These are phyloP conservation scores for Trametes pubescens DNA, from an alignment of 1,284 basidiomycete species.

Conservation along the genomic window DNA sequence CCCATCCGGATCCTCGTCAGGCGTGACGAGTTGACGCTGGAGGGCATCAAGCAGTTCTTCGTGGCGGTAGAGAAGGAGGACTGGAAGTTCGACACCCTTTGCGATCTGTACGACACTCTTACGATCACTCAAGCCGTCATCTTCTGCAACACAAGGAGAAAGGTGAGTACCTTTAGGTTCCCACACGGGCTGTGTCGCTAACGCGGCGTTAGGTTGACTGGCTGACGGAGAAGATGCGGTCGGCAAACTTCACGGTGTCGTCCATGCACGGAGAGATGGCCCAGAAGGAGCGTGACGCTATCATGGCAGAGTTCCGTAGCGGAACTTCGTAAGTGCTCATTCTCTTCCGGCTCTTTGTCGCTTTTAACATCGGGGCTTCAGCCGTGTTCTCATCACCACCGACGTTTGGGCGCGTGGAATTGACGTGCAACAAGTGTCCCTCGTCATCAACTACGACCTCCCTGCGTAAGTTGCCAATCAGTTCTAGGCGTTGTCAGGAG, in stretches of 20 bases:
- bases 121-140: constrained; percentile 99
- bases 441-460: constrained; percentile 98
- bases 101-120: constrained; percentile 97
- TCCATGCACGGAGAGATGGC: constrained; percentile 99
- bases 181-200: not conserved
- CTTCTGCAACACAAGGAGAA: constrained; percentile 98
- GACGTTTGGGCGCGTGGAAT: constrained; percentile 99
- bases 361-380: constrained; percentile 42
- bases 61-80: constrained; percentile 99
- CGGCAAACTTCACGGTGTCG: constrained; percentile 95
- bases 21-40: constrained; percentile 99
- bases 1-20: constrained; percentile 99
- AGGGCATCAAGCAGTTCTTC: constrained; percentile 99
- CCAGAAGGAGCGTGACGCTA: constrained; percentile 97
- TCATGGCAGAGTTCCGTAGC: constrained; percentile 98
- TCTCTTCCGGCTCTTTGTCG: not conserved
- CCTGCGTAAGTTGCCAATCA: constrained; percentile 71
- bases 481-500: not conserved
- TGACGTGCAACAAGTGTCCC: constrained; percentile 97
- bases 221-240: constrained; percentile 98
- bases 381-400: constrained; percentile 94
- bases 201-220: constrained; percentile 83
- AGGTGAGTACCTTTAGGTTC: constrained; percentile 60
- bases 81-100: constrained; percentile 99
- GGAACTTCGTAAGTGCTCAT: constrained; percentile 81